phyloP scores from a whole-genome alignment of 805 yeast genomes.

The Candida chauliodis region DNA sequence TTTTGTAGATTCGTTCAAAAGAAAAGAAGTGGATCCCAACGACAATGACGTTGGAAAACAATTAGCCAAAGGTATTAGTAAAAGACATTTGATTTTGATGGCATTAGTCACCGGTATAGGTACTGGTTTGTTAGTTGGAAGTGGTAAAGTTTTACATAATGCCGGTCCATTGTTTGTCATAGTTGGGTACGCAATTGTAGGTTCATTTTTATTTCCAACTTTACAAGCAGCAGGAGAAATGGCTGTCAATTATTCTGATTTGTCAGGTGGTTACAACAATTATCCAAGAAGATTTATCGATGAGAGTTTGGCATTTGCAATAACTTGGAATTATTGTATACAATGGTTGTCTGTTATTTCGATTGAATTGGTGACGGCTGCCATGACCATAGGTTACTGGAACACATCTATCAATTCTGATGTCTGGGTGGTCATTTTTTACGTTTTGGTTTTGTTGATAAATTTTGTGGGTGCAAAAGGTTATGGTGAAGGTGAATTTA shows the following conservation, averaged over 20 bases:
- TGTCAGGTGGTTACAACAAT: constrained; percentile 63
- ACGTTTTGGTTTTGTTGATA: constrained; percentile 40
- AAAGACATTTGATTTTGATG: constrained; percentile 38
- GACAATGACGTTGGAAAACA: constrained; percentile 22
- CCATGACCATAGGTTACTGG: constrained; percentile 63
- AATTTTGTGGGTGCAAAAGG: constrained; percentile 46
- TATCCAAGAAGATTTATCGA: constrained; percentile 54
- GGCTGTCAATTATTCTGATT: constrained; percentile 55
- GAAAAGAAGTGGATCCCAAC: constrained; percentile 9
- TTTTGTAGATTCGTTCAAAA: constrained; percentile 28
- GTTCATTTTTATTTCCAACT: constrained; percentile 34
- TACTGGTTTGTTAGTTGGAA: constrained; percentile 42
- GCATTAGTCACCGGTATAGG: constrained; percentile 39
- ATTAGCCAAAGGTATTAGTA: constrained; percentile 28
- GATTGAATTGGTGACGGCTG: constrained; percentile 61
- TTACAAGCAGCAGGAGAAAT: constrained; percentile 44
- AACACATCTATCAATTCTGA: constrained; percentile 44
- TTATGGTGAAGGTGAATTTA: constrained; percentile 43
- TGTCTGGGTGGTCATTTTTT: constrained; percentile 54
- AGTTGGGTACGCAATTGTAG: constrained; percentile 32
- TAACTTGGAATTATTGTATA: constrained; percentile 60
- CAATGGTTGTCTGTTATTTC: constrained; percentile 64
- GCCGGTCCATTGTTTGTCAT: constrained; percentile 37
- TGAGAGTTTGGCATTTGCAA: constrained; percentile 55
- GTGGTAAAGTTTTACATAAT: constrained; percentile 31